These are phyloP conservation scores for Gymnopilus junonius DNA, from an alignment of 768 basidiomycete species.

Conservation along the genomic window DNA sequence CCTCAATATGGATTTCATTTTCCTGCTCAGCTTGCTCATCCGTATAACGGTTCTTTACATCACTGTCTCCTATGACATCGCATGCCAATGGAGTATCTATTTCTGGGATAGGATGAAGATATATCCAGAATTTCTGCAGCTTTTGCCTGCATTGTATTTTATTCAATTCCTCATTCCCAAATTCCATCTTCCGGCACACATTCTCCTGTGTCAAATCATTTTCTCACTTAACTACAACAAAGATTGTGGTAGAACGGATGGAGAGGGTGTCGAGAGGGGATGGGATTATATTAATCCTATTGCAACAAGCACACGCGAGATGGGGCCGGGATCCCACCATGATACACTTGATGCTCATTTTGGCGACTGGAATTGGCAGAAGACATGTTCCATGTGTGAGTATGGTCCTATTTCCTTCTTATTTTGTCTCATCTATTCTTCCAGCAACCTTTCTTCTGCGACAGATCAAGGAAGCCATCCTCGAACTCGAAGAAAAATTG, in stretches of 20 bases:
- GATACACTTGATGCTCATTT: constrained; percentile 30
- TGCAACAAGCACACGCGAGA: constrained; percentile 30
- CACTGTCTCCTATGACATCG: constrained; percentile 29
- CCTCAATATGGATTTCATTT: constrained; percentile 32
- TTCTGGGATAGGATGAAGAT: constrained; percentile 19
- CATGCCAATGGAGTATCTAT: constrained; percentile 23
- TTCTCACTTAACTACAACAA: constrained; percentile 28
- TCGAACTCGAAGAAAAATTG: not conserved
- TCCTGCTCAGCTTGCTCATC: constrained; percentile 22
- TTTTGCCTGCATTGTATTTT: not conserved
- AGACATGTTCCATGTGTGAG: constrained; percentile 19
- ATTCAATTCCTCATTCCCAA: constrained; percentile 28
- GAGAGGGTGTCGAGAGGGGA: constrained; percentile 38
- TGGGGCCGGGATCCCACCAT: constrained; percentile 29
- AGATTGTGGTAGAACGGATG: constrained; percentile 40
- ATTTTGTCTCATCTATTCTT: not conserved
- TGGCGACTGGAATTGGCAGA: constrained; percentile 28
- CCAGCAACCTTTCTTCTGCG: not conserved
- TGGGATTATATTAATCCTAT: constrained; percentile 31
- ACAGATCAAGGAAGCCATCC: not conserved
- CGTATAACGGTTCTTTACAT: constrained; percentile 7
- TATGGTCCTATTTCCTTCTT: not conserved
- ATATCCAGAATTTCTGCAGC: constrained; percentile 1
- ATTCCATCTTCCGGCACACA: constrained; percentile 29
- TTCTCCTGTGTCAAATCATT: constrained; percentile 3